Base-by-base conservation (phyloP, 345 rosid genomes). In the Odontarrhena argentea region DNA sequence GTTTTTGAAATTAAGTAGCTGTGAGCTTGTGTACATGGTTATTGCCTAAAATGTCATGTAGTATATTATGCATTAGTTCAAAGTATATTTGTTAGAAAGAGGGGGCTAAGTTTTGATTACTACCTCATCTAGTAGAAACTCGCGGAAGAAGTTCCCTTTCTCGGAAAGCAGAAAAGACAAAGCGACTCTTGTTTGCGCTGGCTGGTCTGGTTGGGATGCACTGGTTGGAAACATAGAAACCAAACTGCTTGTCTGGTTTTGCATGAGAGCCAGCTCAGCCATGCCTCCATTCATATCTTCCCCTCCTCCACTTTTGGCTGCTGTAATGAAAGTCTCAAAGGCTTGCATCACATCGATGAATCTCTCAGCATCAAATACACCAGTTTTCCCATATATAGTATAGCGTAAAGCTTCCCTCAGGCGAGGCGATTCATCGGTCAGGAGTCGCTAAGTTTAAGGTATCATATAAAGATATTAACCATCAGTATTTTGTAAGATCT, bases 321-420 rank as follows among this genome's bases (percentile, higher is more conserved):
- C 97, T 55, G 87, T 81, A 47, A 89, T 89, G 81, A 92, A 92
- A 76, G 68, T 86, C 80, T 92, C 98, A 70, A 92, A 92, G 45
- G 98, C 98, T 92, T 84, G 92, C 98, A 89, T 92, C 58, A 89
- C 90, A 82, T 93, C 98, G 54, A 93, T 88, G 78, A 93, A 93
- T 79, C 94, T 93, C 69, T 93, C 98, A 75, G 97, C 98, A 81
- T 93, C 89, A 77, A 93, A 93, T 62, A 93, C 92, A 40, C 94
- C 92, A 18, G 94, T 81, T 67, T 85, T 90, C 47, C 97, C 98
- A 67, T 93, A 90, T 57, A 93, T 93, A 38, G 94, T 93, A 81
- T 93, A 92, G 0, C 92, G 92, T 69, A 92, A 82, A 75, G 96
- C 97, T 55, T 74, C 83, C 72, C 88, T 79, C 64, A 92, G 79